Base-by-base conservation (phyloP, 306 rosid genomes). In the Ormosia semicastrata region DNA sequence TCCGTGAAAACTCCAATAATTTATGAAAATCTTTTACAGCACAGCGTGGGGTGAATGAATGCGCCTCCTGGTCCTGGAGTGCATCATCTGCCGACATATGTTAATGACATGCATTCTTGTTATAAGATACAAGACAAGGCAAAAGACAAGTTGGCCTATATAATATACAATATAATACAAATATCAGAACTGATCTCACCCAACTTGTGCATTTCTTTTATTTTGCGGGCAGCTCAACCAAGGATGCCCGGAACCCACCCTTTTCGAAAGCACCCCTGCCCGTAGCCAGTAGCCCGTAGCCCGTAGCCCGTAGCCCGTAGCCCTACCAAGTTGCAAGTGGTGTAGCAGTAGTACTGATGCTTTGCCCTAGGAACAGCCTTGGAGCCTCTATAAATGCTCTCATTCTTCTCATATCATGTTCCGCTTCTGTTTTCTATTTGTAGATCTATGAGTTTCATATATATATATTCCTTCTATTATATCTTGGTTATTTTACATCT, bases 221-320 rank as follows among this genome's bases (percentile, higher is more conserved):
- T 30, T 18, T 49, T 54, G 8, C 34, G 85, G 89, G 87, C 85
- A 88, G 87, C 83, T 43, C 17, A 30, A 52, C 30, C 44, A 52
- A 15, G 12, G 62, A 4, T 73, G 53, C 36, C 77, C 50, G 10
- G 18, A 36, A 14, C 46, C 11, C 3, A 12, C 32, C 57, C 8
- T 3, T 44, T 33, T 17, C 9, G 9, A 52, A 2, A 57, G 57
- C 74, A n/a, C 37, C 36, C 76, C 75, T 64, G 81, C 74, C 82
- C 66, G 36, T 24, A 64, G 81, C 73, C 81, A 75, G 74, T 52
- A 36, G 59, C 79, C 85, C 81, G 86, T 24, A 64, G 81, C 73
- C 81, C 82, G 74, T 52, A 36, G 59, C 79, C 85, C 81, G 86
- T 36, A 84, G 88, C 84, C 91, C 89, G 67, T 75, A 79, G 80